These are phyloP conservation scores for Botrytis aclada DNA, from an alignment of 2,329 filamentous ascomycete species.

Conservation along the genomic window DNA sequence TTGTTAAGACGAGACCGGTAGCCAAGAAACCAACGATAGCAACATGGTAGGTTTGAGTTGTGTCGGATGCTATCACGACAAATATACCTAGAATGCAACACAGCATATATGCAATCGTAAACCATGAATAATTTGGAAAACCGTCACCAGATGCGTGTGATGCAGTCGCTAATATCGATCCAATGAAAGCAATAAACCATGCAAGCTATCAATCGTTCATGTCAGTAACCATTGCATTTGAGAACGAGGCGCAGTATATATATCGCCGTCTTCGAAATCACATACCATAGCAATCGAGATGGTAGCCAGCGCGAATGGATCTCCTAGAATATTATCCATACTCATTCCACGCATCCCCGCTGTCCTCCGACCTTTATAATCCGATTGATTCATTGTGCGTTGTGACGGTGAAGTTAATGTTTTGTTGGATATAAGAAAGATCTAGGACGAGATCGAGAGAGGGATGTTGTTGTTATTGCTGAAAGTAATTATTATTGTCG, in stretches of 20 bases:
- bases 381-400: conserved; percentile 73
- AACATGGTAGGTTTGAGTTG: conserved; percentile 84
- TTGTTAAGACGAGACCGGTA: conserved; percentile 79
- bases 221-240: conserved; percentile 7
- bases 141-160: conserved; percentile 45
- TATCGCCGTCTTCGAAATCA: conserved; percentile 16
- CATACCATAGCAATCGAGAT: conserved; percentile 87
- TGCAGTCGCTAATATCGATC: conserved; percentile 69
- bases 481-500: conserved; percentile 7
- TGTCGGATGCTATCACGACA: conserved; percentile 79
- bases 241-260: neutral
- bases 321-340: conserved; percentile 86
- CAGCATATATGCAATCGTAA: conserved; percentile 81
- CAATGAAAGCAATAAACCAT: conserved; percentile 90
- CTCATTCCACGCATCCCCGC: conserved; percentile 58
- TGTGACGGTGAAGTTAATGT: conserved; percentile 71
- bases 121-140: conserved; percentile 91
- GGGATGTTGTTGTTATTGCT: neutral
- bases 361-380: conserved; percentile 50
- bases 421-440: conserved; percentile 64
- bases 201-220: conserved; percentile 62
- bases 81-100: conserved; percentile 78
- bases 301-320: conserved; percentile 93
- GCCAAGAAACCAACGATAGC: conserved; percentile 85
- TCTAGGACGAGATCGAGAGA: neutral